Percentiles rank a stretch among this genome's conserved stretches.
These are phyloP conservation scores for Podospora pseudopauciseta DNA, from an alignment of 495 filamentous ascomycete genomes.

Conservation along the genomic window DNA sequence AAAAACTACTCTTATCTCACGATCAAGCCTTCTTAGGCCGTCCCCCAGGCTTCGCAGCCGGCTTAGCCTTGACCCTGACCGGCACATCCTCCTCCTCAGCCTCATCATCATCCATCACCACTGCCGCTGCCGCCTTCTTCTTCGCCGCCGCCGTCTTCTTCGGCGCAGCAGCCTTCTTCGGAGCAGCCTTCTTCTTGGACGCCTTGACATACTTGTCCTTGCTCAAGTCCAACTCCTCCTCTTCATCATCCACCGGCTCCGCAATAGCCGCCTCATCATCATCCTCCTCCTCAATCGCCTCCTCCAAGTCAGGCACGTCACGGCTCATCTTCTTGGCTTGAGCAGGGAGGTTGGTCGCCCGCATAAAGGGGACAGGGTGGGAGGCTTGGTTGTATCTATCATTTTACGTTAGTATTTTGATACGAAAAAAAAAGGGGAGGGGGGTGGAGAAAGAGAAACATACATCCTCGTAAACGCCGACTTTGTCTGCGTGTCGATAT, in stretches of 20 bases:
- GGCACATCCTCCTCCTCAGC: conserved; percentile 29
- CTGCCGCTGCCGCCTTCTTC: conserved; percentile 31
- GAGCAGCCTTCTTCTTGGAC: conserved; percentile 66
- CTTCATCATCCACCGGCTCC: conserved; percentile 57
- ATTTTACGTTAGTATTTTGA: conserved; percentile 20
- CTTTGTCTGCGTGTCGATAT: conserved; percentile 81
- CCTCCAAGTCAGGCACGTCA: conserved; percentile 89
- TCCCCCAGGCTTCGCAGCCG: conserved; percentile 22
- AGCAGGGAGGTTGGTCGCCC: conserved; percentile 65
- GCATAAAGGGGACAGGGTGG: conserved; percentile 95
- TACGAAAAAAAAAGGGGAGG: background rate
- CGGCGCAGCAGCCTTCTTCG: conserved; percentile 47
- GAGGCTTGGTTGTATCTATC: conserved; percentile 75
- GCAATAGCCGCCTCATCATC: conserved; percentile 63
- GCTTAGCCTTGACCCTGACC: conserved; percentile 17
- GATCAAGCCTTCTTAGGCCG: conserved; percentile 24
- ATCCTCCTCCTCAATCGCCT: conserved; percentile 90
- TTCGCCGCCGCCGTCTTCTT: conserved; percentile 44
- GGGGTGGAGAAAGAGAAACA: conserved; percentile 30
- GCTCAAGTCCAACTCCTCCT: conserved; percentile 74
- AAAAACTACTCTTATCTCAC: background rate
- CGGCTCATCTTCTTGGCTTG: conserved; percentile 66
- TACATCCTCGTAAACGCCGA: conserved; percentile 78
- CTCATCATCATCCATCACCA: conserved; percentile 25
- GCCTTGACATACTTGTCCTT: conserved; percentile 96